Percentiles rank a stretch among this genome's conserved stretches.
Evolutionary conservation across 2,329 filamentous ascomycete species (phyloP).

Genomic region (Corynespora cassiicola): DNA sequence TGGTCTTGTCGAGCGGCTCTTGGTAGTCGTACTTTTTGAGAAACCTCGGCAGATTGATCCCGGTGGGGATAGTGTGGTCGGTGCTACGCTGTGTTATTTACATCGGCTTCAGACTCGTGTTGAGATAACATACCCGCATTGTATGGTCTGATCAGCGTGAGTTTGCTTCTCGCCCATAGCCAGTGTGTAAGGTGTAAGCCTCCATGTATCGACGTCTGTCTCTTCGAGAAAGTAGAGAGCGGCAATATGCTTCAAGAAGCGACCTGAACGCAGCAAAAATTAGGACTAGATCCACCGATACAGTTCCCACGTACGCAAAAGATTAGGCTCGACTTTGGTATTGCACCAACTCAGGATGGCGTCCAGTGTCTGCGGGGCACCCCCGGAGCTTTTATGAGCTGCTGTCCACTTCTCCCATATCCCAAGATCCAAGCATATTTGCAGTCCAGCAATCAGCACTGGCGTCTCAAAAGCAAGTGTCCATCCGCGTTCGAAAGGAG

Average conservation of each 20-base stretch:
- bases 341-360: slow-evolving; percentile 6
- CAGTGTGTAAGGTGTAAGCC: slow-evolving; percentile 6
- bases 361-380: slow-evolving; percentile 1
- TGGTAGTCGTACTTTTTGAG: slow-evolving; percentile 8
- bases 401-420: slow-evolving; percentile 8
- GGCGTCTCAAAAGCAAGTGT: slow-evolving; percentile 9
- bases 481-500: slow-evolving; percentile 11
- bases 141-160: slow-evolving; percentile 8
- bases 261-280: too few species aligned
- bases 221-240: slow-evolving; percentile 6
- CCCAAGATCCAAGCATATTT: slow-evolving; percentile 8
- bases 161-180: slow-evolving; percentile 8
- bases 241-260: slow-evolving; percentile 6
- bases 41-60: slow-evolving; percentile 9
- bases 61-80: slow-evolving; percentile 13
- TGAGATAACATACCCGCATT: slow-evolving; percentile 8
- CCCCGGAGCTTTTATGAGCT: slow-evolving; percentile 1
- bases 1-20: slow-evolving; percentile 11
- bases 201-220: slow-evolving; percentile 9
- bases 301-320: slow-evolving; percentile 1
- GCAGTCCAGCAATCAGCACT: slow-evolving; percentile 9
- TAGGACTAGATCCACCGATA: too few species aligned
- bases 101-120: neutral
- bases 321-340: slow-evolving; percentile 1
- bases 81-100: too few species aligned